Evolutionary conservation across 106 monocot genomes (phyloP), one percentile per base, ranked within the genome.

Genomic region (Posidonia australis): DNA sequence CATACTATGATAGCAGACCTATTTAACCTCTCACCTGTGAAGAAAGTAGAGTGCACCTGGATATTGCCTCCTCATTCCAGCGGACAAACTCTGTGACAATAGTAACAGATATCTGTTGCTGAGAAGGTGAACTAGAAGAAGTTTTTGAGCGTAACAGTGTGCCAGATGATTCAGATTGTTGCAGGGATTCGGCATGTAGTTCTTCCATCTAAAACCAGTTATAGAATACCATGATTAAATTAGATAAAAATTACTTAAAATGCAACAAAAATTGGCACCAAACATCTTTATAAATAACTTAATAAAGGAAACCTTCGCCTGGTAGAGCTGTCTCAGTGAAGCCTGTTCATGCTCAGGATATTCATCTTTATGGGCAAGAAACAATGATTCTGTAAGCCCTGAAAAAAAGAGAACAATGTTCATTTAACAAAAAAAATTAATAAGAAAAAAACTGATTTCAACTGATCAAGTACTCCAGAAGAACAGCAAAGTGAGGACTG

Each of bases 31-130:
- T 70, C 66, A 98, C 96, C 98, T 85, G 91, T 28, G 85, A 81
- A 58, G 79, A 99, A 49, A 91, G 73, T 51, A 88, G 67, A 73
- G 84, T 85, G 78, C 98, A 99, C 73, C 98, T 82, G 62, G 88
- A 83, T 51, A 99, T 79, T 61, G 91, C 98, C 64, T 99, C 98
- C 63, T 99, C 98, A 77, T 92, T 98, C 98, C 98, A 99, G 18
- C 91, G 87, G 25, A 91, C 91, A 77, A 99, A 92, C 58, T 99
- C 98, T 69, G 98, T 88, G 47, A 88, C 91, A 62, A 99, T 59
- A 66, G 91, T 88, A 44, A 99, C 91, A 69, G 91, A 92, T 77
- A 99, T 91, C 74, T 99, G 98, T 44, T 91, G 84, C 25, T 87
- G 83, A 16, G 74, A 57, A 58, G 84, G 66, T 46, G 77, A 60